Conservation (phyloP, 768 basidiomycete species). For the Agrocybe pediades region DNA sequence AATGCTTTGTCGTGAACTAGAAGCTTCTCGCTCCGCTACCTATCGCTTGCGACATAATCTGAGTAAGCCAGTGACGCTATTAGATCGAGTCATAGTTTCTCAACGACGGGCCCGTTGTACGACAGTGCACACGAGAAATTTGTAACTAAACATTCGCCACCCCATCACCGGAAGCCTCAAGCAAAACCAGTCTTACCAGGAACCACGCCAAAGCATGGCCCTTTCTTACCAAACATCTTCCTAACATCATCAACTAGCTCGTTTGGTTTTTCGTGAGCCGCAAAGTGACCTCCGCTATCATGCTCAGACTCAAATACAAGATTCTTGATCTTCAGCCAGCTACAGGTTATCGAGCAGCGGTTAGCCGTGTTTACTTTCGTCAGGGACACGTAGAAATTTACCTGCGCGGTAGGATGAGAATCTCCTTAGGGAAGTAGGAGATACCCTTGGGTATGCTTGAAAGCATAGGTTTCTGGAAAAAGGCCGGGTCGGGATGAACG, state of each 20-base stretch:
- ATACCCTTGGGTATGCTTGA: slow-evolving; percentile 44
- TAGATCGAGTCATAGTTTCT: too few relatives aligned
- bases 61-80: too few relatives aligned
- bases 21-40: neutral
- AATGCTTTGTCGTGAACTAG: neutral
- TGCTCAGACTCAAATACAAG: slow-evolving; percentile 41
- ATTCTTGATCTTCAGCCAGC: slow-evolving; percentile 22
- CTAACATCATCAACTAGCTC: slow-evolving; percentile 7
- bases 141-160: too few relatives aligned
- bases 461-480: neutral
- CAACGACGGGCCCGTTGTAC: too few relatives aligned
- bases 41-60: neutral
- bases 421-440: slow-evolving; percentile 51
- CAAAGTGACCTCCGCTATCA: slow-evolving; percentile 11
- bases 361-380: neutral
- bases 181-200: neutral
- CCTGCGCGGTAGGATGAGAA: slow-evolving; percentile 24
- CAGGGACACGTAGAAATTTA: slow-evolving; percentile 8
- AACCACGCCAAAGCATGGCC: neutral
- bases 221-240: slow-evolving; percentile 9
- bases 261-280: slow-evolving; percentile 9
- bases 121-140: too few relatives aligned
- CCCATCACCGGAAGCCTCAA: neutral
- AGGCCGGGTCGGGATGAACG: slow-evolving; percentile 10
- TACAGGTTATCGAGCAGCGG: slow-evolving; percentile 1